phyloP scores from a whole-genome alignment of 257 asterid genomes.

The Penstemon davidsonii region DNA sequence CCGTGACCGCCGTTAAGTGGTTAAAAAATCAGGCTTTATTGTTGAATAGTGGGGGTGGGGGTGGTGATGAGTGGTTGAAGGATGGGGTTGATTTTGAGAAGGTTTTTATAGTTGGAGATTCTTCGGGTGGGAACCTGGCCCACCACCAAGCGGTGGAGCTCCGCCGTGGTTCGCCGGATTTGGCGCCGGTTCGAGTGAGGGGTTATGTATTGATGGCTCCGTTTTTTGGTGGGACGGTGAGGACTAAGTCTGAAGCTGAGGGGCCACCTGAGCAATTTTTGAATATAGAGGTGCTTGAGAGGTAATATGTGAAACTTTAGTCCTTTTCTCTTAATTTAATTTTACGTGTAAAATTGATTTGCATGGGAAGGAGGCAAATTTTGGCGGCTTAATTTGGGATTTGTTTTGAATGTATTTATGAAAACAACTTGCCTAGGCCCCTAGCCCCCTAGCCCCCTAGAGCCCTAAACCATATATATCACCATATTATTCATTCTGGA shows the following conservation, averaged over 20 bases:
- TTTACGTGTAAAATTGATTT: constrained; percentile 21
- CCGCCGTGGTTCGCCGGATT: constrained; percentile 50
- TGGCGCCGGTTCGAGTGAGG: constrained; percentile 64
- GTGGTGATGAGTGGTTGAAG: constrained; percentile 40
- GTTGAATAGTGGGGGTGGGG: background rate
- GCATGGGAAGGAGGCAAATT: constrained; percentile 35
- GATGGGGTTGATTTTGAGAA: constrained; percentile 48
- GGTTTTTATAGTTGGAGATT: constrained; percentile 71
- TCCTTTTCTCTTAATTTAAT: background rate
- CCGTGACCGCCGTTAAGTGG: constrained; percentile 54
- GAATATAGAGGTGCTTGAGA: constrained; percentile 65
- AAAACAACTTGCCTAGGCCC: no score
- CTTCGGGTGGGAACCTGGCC: constrained; percentile 89
- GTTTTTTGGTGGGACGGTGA: constrained; percentile 70
- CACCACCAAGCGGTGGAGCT: constrained; percentile 83
- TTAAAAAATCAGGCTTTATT: constrained; percentile 47
- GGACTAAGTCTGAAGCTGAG: constrained; percentile 73
- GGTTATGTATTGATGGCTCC: constrained; percentile 88
- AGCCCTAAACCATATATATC: no score
- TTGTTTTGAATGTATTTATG: no score
- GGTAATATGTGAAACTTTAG: constrained; percentile 35
- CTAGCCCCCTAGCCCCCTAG: no score
- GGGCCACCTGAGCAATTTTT: constrained; percentile 57
- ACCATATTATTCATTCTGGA: no score
- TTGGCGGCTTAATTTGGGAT: background rate